phyloP scores from a whole-genome alignment of 768 basidiomycete genomes.

The Suillus tomentosus region DNA sequence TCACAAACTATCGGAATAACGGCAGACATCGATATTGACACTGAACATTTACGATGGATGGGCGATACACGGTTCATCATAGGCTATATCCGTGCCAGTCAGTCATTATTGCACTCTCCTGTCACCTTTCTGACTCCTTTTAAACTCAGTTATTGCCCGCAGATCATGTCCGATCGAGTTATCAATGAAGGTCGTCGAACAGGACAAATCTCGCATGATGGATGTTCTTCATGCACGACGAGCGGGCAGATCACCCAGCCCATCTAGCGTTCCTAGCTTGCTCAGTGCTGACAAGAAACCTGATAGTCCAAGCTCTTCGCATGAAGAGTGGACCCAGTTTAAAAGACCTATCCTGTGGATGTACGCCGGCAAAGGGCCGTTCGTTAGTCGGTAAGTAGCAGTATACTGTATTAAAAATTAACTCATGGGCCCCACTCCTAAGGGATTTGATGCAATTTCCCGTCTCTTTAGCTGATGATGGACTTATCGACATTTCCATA shows the following conservation, averaged over 20 bases:
- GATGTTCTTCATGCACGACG: conserved; percentile 46
- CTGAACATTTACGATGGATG: conserved; percentile 86
- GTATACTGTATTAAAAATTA: background rate
- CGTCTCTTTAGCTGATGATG: conserved; percentile 77
- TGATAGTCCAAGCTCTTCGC: conserved; percentile 36
- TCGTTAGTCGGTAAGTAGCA: conserved; percentile 56
- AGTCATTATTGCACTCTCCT: conserved; percentile 22
- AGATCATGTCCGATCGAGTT: conserved; percentile 71
- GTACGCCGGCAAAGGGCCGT: conserved; percentile 80
- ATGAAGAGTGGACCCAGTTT: conserved; percentile 71
- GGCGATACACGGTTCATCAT: conserved; percentile 77
- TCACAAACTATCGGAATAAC: conserved; percentile 81
- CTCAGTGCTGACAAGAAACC: conserved; percentile 16
- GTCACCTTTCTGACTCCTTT: conserved; percentile 3
- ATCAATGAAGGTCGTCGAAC: conserved; percentile 66
- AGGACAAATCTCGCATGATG: conserved; percentile 74
- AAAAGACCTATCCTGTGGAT: conserved; percentile 69
- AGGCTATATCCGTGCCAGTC: conserved; percentile 72
- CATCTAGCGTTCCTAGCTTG: conserved; percentile 15
- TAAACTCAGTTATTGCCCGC: conserved; percentile 55
- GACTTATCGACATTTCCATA: conserved; percentile 69
- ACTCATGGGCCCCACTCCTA: conserved; percentile 11
- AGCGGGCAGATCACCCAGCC: conserved; percentile 19
- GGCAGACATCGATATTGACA: conserved; percentile 84
- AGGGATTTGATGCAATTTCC: conserved; percentile 86